Evolutionary conservation across 805 yeast genomes (phyloP).

Genomic region (Zygosaccharomyces bailii): DNA sequence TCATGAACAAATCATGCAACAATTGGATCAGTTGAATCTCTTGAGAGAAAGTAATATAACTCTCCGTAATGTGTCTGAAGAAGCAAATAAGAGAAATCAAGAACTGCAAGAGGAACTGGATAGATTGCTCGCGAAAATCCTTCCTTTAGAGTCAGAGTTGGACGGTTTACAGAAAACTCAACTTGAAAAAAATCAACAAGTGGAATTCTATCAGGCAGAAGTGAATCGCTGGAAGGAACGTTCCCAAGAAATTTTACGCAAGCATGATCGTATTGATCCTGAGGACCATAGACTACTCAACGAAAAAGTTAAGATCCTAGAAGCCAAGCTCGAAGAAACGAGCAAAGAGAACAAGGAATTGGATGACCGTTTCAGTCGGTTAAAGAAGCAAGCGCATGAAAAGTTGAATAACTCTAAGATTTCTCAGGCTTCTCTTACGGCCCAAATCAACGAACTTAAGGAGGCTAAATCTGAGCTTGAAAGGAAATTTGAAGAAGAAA

Average conservation of each 20-base stretch:
- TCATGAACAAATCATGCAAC: constrained; percentile 47
- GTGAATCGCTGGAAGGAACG: constrained; percentile 22
- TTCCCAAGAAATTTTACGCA: constrained; percentile 23
- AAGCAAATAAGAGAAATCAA: constrained; percentile 32
- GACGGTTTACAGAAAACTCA: constrained; percentile 37
- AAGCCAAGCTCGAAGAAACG: constrained; percentile 23
- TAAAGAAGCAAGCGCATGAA: constrained; percentile 38
- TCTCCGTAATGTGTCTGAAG: constrained; percentile 50
- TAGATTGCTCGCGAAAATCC: constrained; percentile 35
- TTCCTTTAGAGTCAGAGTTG: constrained; percentile 45
- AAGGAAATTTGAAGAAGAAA: constrained; percentile 16
- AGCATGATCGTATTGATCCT: constrained; percentile 19
- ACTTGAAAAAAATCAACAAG: constrained; percentile 25
- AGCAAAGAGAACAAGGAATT: constrained; percentile 34
- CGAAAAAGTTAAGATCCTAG: constrained; percentile 24
- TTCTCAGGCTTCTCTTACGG: constrained; percentile 40
- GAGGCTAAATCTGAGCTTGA: constrained; percentile 38
- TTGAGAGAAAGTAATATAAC: constrained; percentile 67
- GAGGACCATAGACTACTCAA: constrained; percentile 21
- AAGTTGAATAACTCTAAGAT: constrained; percentile 31
- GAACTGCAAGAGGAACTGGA: constrained; percentile 42
- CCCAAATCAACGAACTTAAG: constrained; percentile 35
- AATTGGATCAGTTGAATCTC: constrained; percentile 58
- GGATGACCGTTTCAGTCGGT: constrained; percentile 32
- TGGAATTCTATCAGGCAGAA: constrained; percentile 15